Percentiles rank a stretch among this genome's conserved stretches.
These are phyloP conservation scores for Ajuga chamaepitys DNA, from an alignment of 257 asterid genomes.

Conservation along the genomic window DNA sequence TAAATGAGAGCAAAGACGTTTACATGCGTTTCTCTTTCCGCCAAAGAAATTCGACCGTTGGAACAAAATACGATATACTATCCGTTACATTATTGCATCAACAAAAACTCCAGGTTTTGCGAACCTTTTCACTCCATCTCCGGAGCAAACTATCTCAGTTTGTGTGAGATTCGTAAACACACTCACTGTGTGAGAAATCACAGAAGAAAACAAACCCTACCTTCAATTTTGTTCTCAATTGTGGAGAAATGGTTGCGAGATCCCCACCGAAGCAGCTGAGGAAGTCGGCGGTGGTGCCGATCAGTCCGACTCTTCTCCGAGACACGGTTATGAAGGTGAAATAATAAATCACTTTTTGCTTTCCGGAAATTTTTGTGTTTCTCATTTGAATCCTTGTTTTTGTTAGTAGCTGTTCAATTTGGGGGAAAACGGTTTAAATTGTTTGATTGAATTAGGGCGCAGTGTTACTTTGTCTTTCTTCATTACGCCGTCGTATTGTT, in stretches of 20 bases:
- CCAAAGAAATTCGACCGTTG: constrained; percentile 41
- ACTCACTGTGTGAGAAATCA: neutral
- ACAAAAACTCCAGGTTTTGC: neutral
- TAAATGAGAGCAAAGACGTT: constrained; percentile 12
- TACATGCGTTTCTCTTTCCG: neutral
- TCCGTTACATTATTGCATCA: no score
- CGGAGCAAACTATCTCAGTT: neutral
- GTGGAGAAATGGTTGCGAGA: constrained; percentile 71
- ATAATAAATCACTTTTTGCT: neutral
- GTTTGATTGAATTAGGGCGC: neutral
- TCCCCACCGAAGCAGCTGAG: constrained; percentile 57
- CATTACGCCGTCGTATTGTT: neutral
- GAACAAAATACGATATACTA: constrained; percentile 14
- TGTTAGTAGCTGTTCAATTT: neutral
- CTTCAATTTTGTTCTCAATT: neutral
- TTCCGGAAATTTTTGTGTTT: neutral
- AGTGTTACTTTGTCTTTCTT: neutral
- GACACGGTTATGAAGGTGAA: constrained; percentile 69
- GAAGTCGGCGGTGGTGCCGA: constrained; percentile 40
- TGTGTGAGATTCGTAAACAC: constrained; percentile 3
- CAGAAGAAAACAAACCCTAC: neutral
- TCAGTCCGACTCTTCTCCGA: constrained; percentile 59
- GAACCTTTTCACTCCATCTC: constrained; percentile 15
- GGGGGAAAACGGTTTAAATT: neutral
- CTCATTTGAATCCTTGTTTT: no score